Evolutionary conservation across 2,329 filamentous ascomycete species (phyloP).

Genomic region (Celoporthe dispersa): DNA sequence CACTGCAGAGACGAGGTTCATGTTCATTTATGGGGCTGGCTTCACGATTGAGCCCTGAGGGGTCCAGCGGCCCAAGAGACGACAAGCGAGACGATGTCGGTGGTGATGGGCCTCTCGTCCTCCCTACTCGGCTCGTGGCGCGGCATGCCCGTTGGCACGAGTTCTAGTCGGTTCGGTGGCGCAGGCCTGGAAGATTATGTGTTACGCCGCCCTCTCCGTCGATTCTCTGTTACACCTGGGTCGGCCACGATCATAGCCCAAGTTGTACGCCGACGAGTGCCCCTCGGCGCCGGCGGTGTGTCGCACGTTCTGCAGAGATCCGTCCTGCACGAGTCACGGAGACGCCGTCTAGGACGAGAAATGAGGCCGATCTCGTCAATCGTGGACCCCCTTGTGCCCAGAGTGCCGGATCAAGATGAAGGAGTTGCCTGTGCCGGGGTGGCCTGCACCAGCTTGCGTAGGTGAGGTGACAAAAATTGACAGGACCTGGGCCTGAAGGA

Average conservation of each 20-base stretch:
- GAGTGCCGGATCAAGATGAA: background rate
- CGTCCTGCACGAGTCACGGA: background rate
- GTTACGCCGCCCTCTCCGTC: conserved; percentile 1
- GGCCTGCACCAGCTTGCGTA: background rate
- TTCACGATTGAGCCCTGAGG: background rate
- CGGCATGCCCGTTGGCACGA: background rate
- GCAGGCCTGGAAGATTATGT: background rate
- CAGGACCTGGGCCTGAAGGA: background rate
- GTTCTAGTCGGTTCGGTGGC: background rate
- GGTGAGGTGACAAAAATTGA: background rate
- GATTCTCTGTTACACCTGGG: no score
- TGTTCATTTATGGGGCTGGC: background rate
- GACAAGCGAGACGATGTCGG: background rate
- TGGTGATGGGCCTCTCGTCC: background rate
- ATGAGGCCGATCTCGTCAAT: conserved; percentile 7
- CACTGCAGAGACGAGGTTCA: background rate
- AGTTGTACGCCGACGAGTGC: background rate
- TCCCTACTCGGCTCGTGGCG: background rate
- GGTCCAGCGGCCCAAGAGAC: background rate
- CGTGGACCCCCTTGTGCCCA: background rate
- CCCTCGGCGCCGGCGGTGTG: background rate
- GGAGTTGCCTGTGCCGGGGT: background rate
- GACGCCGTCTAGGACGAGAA: background rate
- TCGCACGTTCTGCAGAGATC: background rate
- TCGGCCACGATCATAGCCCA: background rate